A percentile compares a stretch with the other conserved stretches of the same genome.
These are phyloP conservation scores for Nemania sp. DNA, from an alignment of 2,329 filamentous ascomycete species.

Conservation along the genomic window DNA sequence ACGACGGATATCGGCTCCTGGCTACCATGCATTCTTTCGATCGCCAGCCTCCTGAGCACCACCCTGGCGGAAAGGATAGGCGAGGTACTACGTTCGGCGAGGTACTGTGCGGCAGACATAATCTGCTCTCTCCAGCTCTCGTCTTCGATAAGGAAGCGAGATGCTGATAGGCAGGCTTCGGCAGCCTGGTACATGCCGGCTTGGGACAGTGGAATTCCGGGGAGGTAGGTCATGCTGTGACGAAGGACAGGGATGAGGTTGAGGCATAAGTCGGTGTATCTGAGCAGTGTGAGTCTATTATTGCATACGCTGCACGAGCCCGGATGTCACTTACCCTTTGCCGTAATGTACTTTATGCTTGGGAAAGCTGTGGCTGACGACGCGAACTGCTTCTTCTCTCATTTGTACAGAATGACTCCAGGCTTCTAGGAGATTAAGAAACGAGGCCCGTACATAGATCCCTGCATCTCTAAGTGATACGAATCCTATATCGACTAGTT, in stretches of 20 bases:
- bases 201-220: neutral
- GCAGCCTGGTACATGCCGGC: neutral
- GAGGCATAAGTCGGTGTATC: neutral
- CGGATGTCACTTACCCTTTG: neutral
- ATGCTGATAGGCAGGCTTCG: neutral
- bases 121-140: neutral
- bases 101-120: neutral
- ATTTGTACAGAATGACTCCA: neutral
- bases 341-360: constrained; percentile 1
- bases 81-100: neutral
- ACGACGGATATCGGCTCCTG: neutral
- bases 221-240: neutral
- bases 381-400: neutral
- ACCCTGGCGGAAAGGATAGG: neutral
- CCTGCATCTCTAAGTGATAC: neutral
- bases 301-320: neutral
- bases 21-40: neutral
- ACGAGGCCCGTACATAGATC: neutral
- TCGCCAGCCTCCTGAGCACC: neutral
- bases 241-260: neutral
- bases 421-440: neutral
- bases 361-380: constrained; percentile 6
- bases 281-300: neutral
- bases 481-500: neutral
- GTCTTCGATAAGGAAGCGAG: neutral